These are phyloP conservation scores for Cadophora sp. DNA, from an alignment of 2,329 filamentous ascomycete species.

Conservation along the genomic window DNA sequence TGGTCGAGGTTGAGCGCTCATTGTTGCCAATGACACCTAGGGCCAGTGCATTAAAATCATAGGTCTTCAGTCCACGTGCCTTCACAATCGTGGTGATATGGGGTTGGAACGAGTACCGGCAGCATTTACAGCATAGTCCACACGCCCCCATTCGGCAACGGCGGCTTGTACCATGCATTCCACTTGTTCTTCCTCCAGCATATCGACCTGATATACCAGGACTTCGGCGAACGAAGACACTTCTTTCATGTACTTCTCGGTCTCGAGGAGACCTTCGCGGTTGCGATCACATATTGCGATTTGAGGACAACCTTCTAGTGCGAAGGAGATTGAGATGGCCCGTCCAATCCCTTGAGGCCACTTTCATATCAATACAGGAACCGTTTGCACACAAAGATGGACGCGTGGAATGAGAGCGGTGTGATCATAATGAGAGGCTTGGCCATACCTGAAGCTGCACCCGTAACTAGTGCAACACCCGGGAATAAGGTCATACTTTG, in stretches of 20 bases:
- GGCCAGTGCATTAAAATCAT: neutral
- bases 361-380: conserved; percentile 4
- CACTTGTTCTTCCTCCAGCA: conserved; percentile 46
- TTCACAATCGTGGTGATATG: too few relatives aligned
- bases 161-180: conserved; percentile 44
- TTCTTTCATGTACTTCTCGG: conserved; percentile 40
- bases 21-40: conserved; percentile 38
- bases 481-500: conserved; percentile 32
- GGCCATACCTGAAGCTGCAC: conserved; percentile 37
- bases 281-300: conserved; percentile 52
- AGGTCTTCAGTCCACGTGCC: neutral
- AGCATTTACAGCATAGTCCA: conserved; percentile 55
- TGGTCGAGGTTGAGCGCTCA: conserved; percentile 40
- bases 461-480: conserved; percentile 38
- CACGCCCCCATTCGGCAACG: conserved; percentile 47
- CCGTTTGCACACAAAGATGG: neutral
- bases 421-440: neutral
- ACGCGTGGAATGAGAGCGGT: neutral
- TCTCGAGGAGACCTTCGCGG: conserved; percentile 45
- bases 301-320: conserved; percentile 50
- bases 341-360: conserved; percentile 50
- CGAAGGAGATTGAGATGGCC: conserved; percentile 52
- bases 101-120: conserved; percentile 43
- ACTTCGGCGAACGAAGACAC: conserved; percentile 32
- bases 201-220: conserved; percentile 45